Evolutionary conservation across 2,329 filamentous ascomycete genomes (phyloP), one percentile per base, ranked within the genome.

Genomic region (Fusarium avenaceum): DNA sequence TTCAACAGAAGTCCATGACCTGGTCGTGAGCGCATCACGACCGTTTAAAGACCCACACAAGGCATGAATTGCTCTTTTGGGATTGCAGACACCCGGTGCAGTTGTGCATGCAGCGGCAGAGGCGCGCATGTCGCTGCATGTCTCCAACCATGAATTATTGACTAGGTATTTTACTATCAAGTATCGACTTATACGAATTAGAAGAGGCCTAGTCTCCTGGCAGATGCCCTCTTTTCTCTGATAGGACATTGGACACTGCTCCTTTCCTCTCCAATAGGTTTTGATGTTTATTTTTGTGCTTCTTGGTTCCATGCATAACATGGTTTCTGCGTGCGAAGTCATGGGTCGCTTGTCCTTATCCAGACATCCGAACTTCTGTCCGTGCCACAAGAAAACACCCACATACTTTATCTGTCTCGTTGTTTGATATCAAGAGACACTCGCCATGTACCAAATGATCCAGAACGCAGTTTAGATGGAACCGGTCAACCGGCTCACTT

Each of bases 291-390:
- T 46, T 42, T 26, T 26, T 33, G 26, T 55, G 55, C 22, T 57
- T 70, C 49, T 68, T 32, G 46, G 63, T 57, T 20, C 20, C 42
- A 42, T 71, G 54, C 70, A 64, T 58, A 46, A 35, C 26, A 26
- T 11, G 10, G 28, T 38, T 43, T 38, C 43, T 47, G 47, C 32
- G 30, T 30, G 28, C 28, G 28, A 69, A 63, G 56, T 44, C 63
- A 72, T 63, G 54, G 55, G 65, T 61, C 43, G 33, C 39, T 30
- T 57, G 17, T 60, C 26, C 49, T 62, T 65, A 68, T 59, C 49
- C 47, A 56, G 51, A 42, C 52, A 39, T 40, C 40, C 30, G 43
- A 49, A 45, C 59, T 48, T 44, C 39, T 53, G 30, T 38, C 44
- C 48, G 33, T 68, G 50, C 55, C 33, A 45, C 45, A 65, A 49